phyloP scores from a whole-genome alignment of 2,329 filamentous ascomycete genomes.

The Colletotrichum sp. region DNA sequence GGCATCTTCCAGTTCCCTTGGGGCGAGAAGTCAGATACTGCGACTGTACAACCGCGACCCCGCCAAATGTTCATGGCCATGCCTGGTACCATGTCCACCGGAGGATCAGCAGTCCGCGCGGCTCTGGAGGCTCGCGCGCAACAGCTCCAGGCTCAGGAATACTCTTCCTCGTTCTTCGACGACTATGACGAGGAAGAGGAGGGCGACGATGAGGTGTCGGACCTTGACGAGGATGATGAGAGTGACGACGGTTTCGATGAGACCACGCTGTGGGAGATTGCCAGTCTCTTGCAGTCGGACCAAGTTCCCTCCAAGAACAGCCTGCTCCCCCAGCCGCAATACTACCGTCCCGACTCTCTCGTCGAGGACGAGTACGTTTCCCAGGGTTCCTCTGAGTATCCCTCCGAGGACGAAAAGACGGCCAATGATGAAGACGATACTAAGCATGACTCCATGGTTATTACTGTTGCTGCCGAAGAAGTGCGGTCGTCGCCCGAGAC shows the following conservation, averaged over 20 bases:
- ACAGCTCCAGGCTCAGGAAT: conserved; percentile 43
- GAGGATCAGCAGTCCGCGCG: conserved; percentile 32
- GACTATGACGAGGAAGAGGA: conserved; percentile 61
- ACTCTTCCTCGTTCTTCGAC: conserved; percentile 63
- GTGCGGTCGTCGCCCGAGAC: conserved; percentile 2
- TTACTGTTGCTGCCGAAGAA: conserved; percentile 34
- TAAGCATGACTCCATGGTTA: conserved; percentile 31
- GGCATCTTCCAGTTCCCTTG: conserved; percentile 72
- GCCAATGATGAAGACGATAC: conserved; percentile 27
- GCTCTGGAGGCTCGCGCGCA: conserved; percentile 36
- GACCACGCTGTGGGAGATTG: conserved; percentile 68
- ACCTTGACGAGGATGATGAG: conserved; percentile 37
- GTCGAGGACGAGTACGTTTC: conserved; percentile 35
- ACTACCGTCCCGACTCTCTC: neutral
- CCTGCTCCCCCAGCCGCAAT: conserved; percentile 43
- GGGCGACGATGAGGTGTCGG: conserved; percentile 38
- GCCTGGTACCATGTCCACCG: conserved; percentile 56
- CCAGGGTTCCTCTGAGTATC: conserved; percentile 31
- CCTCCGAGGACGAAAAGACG: conserved; percentile 25
- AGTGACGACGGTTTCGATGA: conserved; percentile 65
- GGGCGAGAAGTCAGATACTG: conserved; percentile 67
- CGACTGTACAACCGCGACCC: conserved; percentile 45
- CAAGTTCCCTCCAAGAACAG: conserved; percentile 58
- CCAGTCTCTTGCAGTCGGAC: conserved; percentile 59
- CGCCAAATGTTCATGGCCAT: conserved; percentile 48